Evolutionary conservation across 768 basidiomycete genomes (phyloP).

Genomic region (Dentipellis fragilis): DNA sequence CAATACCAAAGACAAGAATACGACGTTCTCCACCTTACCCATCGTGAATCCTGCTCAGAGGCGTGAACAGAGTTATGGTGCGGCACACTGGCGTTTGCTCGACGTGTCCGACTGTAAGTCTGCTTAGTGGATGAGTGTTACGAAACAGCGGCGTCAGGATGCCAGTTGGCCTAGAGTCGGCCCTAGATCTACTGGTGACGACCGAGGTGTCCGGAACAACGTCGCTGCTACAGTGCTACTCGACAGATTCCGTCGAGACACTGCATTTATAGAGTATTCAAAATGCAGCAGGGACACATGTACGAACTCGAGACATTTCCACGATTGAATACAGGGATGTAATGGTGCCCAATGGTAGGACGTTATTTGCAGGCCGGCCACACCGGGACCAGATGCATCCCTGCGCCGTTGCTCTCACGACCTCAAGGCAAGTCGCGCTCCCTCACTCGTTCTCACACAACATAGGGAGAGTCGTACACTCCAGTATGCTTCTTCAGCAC

Average conservation of each 20-base stretch:
- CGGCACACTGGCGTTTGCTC: not conserved
- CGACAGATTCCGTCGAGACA: too few species aligned
- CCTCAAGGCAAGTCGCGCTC: not conserved
- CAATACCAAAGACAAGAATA: slow-evolving; percentile 84
- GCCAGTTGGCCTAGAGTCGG: too few species aligned
- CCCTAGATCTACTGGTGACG: too few species aligned
- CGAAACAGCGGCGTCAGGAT: too few species aligned
- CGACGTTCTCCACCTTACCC: slow-evolving; percentile 65
- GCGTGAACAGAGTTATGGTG: not conserved
- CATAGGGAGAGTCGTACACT: too few species aligned
- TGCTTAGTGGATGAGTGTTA: too few species aligned
- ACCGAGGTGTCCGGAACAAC: too few species aligned
- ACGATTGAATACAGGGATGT: not conserved
- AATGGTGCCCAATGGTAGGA: slow-evolving; percentile 1
- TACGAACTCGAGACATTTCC: not conserved
- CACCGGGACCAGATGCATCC: not conserved
- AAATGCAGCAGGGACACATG: not conserved
- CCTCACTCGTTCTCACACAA: too few species aligned
- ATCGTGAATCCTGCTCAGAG: slow-evolving; percentile 23
- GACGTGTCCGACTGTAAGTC: too few species aligned
- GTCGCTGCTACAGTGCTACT: too few species aligned
- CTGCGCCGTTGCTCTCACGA: not conserved
- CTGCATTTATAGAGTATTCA: not conserved
- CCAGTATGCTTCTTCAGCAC: too few species aligned
- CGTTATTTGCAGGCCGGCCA: not conserved